Evolutionary conservation across 192 early-diverging fungal species (phyloP).

Genomic region (Linnemannia hyalina): DNA sequence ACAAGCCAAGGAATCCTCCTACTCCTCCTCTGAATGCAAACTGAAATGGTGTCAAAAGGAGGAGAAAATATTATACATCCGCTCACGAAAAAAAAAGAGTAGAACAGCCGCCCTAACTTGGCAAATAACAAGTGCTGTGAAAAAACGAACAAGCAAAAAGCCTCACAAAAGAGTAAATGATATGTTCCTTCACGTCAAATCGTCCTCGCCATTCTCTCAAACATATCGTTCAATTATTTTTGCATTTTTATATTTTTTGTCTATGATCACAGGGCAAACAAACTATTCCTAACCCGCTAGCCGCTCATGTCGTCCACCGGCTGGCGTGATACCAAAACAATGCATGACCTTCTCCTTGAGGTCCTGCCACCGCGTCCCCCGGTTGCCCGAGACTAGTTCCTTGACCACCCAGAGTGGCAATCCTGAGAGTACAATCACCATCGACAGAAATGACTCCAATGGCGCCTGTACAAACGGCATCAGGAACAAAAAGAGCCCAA

Average conservation of each 20-base stretch:
- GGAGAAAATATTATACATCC: too few species aligned
- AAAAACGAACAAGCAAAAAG: too few species aligned
- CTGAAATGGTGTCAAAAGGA: too few species aligned
- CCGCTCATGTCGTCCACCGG: constrained; percentile 51
- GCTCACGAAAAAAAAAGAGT: too few species aligned
- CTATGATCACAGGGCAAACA: not conserved
- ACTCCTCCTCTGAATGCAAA: too few species aligned
- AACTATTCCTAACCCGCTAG: not conserved
- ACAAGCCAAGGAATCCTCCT: too few species aligned
- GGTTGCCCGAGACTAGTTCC: constrained; percentile 55
- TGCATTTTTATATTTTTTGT: constrained; percentile 9
- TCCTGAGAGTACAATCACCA: constrained; percentile 64
- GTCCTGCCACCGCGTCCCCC: constrained; percentile 53
- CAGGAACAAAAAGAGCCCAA: constrained; percentile 71
- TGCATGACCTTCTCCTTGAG: constrained; percentile 32
- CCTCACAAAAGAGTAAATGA: too few species aligned
- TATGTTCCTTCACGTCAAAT: too few species aligned
- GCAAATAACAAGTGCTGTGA: too few species aligned
- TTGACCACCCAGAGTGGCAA: constrained; percentile 67
- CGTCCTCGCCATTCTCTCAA: too few species aligned
- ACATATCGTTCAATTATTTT: not conserved
- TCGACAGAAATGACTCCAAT: constrained; percentile 60
- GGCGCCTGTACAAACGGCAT: constrained; percentile 72
- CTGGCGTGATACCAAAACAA: constrained; percentile 30
- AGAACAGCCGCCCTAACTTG: too few species aligned